Evolutionary conservation across 352 stramenopile species (phyloP).

Genomic region (Plasmopara viticola): DNA sequence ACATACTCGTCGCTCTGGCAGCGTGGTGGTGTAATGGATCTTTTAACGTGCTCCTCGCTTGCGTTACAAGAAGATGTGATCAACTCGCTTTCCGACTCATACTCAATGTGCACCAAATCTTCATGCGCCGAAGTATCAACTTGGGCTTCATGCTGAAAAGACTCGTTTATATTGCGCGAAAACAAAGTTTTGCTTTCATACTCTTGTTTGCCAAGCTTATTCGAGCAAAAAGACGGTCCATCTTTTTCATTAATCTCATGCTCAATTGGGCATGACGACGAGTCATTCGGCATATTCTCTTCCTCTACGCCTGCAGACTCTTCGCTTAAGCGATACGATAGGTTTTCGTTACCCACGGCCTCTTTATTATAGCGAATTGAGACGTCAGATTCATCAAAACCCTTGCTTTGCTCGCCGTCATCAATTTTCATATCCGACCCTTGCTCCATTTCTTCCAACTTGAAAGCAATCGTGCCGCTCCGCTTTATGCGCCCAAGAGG

Average conservation of each 20-base stretch:
- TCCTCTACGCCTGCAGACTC: conserved; percentile 6
- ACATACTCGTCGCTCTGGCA: conserved; percentile 6
- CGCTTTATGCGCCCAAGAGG: conserved; percentile 37
- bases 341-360: conserved; percentile 11
- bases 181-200: conserved; percentile 1
- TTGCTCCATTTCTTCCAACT: conserved; percentile 28
- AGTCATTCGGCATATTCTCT: neutral
- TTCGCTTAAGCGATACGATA: conserved; percentile 16
- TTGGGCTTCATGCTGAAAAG: neutral
- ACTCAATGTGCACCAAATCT: neutral
- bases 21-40: neutral
- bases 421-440: conserved; percentile 13
- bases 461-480: conserved; percentile 45
- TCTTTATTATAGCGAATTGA: conserved; percentile 24
- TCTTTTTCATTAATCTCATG: conserved; percentile 2
- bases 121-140: neutral
- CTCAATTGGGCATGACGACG: conserved; percentile 1
- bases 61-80: neutral
- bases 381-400: conserved; percentile 14
- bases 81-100: conserved; percentile 4
- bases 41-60: conserved; percentile 1
- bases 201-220: conserved; percentile 8
- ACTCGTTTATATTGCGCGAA: neutral
- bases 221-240: conserved; percentile 5
- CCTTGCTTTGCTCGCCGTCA: conserved; percentile 17